A percentile compares a stretch with the other conserved stretches of the same genome.
Evolutionary conservation across 495 filamentous ascomycete genomes (phyloP).

Genomic region (Penicillium pancosmium): DNA sequence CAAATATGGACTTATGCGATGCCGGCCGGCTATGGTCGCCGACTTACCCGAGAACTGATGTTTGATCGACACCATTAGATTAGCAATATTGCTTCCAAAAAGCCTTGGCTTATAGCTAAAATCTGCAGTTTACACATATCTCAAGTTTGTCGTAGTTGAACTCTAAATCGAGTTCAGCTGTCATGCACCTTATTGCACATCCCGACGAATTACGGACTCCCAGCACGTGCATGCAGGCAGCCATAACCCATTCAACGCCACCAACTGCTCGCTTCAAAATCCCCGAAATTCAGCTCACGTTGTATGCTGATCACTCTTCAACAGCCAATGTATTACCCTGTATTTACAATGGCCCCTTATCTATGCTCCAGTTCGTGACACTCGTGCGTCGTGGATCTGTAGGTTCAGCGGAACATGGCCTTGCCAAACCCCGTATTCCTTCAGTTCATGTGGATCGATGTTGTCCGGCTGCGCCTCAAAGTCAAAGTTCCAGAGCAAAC

Average conservation of each 20-base stretch:
- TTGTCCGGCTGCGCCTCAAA: slow-evolving; percentile 14
- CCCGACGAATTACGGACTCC: not conserved
- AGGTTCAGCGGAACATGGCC: slow-evolving; percentile 3
- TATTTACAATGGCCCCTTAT: not conserved
- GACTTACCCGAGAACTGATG: too few species aligned
- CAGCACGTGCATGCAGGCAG: not conserved
- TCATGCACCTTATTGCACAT: not conserved
- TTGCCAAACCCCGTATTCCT: slow-evolving; percentile 14
- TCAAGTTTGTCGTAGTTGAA: not conserved
- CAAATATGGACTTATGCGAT: too few species aligned
- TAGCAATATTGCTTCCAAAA: too few species aligned
- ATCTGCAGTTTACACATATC: not conserved
- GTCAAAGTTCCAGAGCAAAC: slow-evolving; percentile 22
- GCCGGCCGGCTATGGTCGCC: too few species aligned
- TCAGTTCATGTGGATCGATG: slow-evolving; percentile 8
- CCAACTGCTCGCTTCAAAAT: not conserved
- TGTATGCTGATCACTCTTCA: not conserved
- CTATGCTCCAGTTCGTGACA: not conserved
- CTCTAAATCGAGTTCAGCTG: not conserved
- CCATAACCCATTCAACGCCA: not conserved
- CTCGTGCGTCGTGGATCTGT: slow-evolving; percentile 1
- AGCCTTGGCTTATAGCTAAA: not conserved
- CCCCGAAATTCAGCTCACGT: not conserved
- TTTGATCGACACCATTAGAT: too few species aligned
- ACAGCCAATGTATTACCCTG: not conserved